A percentile compares a stretch with the other conserved stretches of the same genome.
These are phyloP conservation scores for Thermothielavioides terrestris DNA, from an alignment of 495 filamentous ascomycete genomes.

Conservation along the genomic window DNA sequence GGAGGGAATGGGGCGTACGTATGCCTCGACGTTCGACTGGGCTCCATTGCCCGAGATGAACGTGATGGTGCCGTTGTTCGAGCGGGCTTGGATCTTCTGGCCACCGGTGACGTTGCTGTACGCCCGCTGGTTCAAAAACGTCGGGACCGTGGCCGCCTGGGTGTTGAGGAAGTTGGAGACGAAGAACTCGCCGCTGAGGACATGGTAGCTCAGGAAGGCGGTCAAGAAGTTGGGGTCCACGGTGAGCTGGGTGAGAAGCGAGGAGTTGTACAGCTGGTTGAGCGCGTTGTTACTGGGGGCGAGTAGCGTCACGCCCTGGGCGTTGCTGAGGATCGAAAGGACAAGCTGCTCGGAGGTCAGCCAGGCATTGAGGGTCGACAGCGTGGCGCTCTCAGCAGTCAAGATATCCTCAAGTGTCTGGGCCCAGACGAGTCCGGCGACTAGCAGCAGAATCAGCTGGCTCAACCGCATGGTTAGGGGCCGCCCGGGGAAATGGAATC, in stretches of 20 bases:
- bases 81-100: conserved; percentile 28
- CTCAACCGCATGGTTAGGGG: conserved; percentile 31
- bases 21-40: conserved; percentile 27
- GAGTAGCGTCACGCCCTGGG: conserved; percentile 52
- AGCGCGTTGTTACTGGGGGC: conserved; percentile 58
- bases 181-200: conserved; percentile 49
- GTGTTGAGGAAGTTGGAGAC: conserved; percentile 31
- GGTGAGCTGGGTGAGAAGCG: conserved; percentile 19
- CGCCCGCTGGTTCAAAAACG: conserved; percentile 40
- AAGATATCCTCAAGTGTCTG: conserved; percentile 28
- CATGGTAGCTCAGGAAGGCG: conserved; percentile 55
- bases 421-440: conserved; percentile 8
- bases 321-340: conserved; percentile 29
- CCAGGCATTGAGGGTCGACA: conserved; percentile 38
- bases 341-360: conserved; percentile 36
- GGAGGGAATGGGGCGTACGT: conserved; percentile 14
- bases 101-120: conserved; percentile 42
- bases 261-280: conserved; percentile 23
- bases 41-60: conserved; percentile 33
- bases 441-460: conserved; percentile 20
- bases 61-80: conserved; percentile 26
- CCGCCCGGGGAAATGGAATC: not conserved
- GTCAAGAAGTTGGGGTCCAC: conserved; percentile 31
- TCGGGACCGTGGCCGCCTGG: conserved; percentile 32
- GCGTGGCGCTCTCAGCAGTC: conserved; percentile 27